Evolutionary conservation across 139 green algal species (phyloP).

Genomic region (Diplosphaera chodatii): DNA sequence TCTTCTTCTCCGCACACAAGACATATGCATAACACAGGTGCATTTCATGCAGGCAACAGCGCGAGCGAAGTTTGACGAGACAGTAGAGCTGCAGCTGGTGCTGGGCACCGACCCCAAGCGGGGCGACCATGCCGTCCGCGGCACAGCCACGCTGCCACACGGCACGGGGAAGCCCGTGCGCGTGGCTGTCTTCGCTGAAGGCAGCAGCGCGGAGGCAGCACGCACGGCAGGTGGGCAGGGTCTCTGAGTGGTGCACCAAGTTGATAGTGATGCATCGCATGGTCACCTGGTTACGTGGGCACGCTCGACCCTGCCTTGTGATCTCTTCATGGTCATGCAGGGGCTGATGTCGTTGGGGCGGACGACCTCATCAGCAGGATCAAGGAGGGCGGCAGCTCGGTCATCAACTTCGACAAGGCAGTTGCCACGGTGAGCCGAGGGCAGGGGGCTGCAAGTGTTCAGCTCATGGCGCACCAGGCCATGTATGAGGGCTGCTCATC

Average conservation of each 20-base stretch:
- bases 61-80: slow-evolving; percentile 52
- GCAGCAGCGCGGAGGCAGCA: slow-evolving; percentile 54
- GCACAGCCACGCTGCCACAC: slow-evolving; percentile 63
- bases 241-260: too few species aligned
- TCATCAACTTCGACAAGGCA: slow-evolving; percentile 56
- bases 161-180: slow-evolving; percentile 61
- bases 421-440: slow-evolving; percentile 43
- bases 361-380: slow-evolving; percentile 75
- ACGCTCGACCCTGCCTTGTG: too few species aligned
- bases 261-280: too few species aligned
- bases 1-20: too few species aligned
- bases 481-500: too few species aligned
- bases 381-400: slow-evolving; percentile 28
- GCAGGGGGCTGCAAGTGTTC: too few species aligned
- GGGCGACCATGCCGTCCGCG: slow-evolving; percentile 75
- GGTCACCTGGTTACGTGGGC: too few species aligned
- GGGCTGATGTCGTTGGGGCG: slow-evolving; percentile 73
- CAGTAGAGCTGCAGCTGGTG: slow-evolving; percentile 51
- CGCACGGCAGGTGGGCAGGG: slow-evolving; percentile 50
- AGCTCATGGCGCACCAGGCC: too few species aligned
- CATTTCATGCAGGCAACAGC: slow-evolving; percentile 15
- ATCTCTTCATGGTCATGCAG: slow-evolving; percentile 15
- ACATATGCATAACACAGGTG: too few species aligned
- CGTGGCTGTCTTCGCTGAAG: slow-evolving; percentile 82
- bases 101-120: slow-evolving; percentile 56